Percentiles rank a stretch among this genome's conserved stretches.
Evolutionary conservation across 805 yeast species (phyloP).

Genomic region (Candida easanensis): DNA sequence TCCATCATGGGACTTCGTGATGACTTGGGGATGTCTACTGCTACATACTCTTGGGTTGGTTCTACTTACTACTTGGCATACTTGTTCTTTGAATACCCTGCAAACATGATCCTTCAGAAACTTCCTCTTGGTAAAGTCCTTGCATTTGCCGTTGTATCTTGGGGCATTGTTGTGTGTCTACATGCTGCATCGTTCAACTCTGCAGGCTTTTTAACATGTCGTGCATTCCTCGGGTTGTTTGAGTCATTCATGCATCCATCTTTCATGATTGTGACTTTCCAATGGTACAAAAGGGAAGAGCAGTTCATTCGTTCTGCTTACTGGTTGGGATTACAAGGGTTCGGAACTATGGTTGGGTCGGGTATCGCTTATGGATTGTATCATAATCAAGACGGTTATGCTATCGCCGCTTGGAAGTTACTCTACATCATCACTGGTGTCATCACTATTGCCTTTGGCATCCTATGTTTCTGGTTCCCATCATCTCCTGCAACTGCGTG

Average conservation of each 20-base stretch:
- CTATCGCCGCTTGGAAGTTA: slow-evolving; percentile 55
- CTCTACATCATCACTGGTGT: slow-evolving; percentile 58
- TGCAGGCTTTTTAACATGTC: slow-evolving; percentile 39
- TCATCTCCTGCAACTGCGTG: slow-evolving; percentile 50
- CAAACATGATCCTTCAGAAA: slow-evolving; percentile 45
- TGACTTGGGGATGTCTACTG: slow-evolving; percentile 44
- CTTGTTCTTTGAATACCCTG: slow-evolving; percentile 51
- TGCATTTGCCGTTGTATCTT: slow-evolving; percentile 44
- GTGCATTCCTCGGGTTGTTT: slow-evolving; percentile 48
- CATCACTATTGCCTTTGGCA: slow-evolving; percentile 53
- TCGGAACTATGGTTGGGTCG: slow-evolving; percentile 46
- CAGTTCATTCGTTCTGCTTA: slow-evolving; percentile 40
- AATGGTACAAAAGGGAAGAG: slow-evolving; percentile 51
- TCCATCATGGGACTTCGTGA: slow-evolving; percentile 48
- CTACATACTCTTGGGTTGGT: slow-evolving; percentile 50
- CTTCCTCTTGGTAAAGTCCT: slow-evolving; percentile 54
- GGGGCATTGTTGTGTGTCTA: slow-evolving; percentile 56
- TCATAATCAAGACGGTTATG: slow-evolving; percentile 33
- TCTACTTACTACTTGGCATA: slow-evolving; percentile 64
- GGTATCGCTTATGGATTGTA: slow-evolving; percentile 54
- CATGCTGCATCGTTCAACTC: slow-evolving; percentile 39
- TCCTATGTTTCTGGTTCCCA: slow-evolving; percentile 49
- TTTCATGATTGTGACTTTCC: slow-evolving; percentile 51
- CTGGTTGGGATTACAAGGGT: slow-evolving; percentile 44
- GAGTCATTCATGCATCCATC: slow-evolving; percentile 56